Evolutionary conservation across 2,329 filamentous ascomycete genomes (phyloP).

Genomic region (Ophiostoma australiae): DNA sequence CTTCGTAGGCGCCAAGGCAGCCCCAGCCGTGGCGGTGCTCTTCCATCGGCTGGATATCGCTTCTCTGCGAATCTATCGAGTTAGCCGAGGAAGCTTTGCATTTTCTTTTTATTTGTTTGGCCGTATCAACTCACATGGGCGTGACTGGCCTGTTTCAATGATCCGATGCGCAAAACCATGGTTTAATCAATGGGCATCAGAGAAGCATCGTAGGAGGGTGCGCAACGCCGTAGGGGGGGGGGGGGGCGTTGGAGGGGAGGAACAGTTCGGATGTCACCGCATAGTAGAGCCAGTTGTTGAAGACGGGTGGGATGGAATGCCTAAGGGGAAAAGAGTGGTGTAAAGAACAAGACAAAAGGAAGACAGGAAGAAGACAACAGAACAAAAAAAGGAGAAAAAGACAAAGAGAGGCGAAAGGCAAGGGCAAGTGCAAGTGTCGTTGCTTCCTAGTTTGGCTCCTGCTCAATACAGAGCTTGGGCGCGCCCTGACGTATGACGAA

Average conservation of each 20-base stretch:
- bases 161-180: conserved; percentile 41
- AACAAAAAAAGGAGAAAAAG: not conserved
- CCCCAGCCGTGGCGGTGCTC: conserved; percentile 18
- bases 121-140: conserved; percentile 32
- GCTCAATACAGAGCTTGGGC: not conserved
- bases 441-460: not conserved
- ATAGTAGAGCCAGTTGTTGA: not conserved
- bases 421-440: not conserved
- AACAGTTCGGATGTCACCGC: not conserved
- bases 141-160: conserved; percentile 39
- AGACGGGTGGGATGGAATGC: not conserved
- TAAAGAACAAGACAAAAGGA: not conserved
- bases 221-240: not conserved
- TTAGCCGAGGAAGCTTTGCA: not conserved
- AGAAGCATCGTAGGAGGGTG: conserved; percentile 19
- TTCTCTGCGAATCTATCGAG: conserved; percentile 20
- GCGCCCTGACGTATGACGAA: conserved; percentile 9
- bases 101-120: conserved; percentile 16
- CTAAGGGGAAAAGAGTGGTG: too few relatives aligned
- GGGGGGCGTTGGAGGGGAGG: not conserved
- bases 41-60: conserved; percentile 23
- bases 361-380: not conserved
- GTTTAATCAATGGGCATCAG: conserved; percentile 21
- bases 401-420: not conserved
- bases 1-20: conserved; percentile 6